Evolutionary conservation across 805 yeast species (phyloP).

Genomic region (Saccharomycopsis malanga): DNA sequence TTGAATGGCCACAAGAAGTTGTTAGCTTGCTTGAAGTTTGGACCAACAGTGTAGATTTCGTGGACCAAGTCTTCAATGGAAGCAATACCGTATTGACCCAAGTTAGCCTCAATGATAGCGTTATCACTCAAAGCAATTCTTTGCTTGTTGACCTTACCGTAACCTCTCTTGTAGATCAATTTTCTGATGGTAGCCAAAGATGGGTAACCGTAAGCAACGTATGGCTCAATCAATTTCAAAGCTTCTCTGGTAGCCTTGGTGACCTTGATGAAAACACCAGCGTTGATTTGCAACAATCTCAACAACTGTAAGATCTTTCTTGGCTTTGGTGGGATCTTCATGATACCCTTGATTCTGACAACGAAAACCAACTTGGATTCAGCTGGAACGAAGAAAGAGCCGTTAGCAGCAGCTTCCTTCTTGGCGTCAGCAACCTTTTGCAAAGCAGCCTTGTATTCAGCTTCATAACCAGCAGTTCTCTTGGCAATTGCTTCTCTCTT

Average conservation of each 20-base stretch:
- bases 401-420: conserved; percentile 91
- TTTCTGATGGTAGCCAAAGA: conserved; percentile 84
- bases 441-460: conserved; percentile 91
- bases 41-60: conserved; percentile 94
- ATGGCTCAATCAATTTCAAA: conserved; percentile 90
- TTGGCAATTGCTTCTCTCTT: conserved; percentile 70
- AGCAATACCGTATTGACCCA: conserved; percentile 89
- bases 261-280: conserved; percentile 90
- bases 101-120: conserved; percentile 76
- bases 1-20: conserved; percentile 98
- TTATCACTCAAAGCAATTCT: conserved; percentile 87
- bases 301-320: conserved; percentile 94
- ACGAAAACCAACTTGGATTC: conserved; percentile 92
- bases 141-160: conserved; percentile 95
- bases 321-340: conserved; percentile 98
- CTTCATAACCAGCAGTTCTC: conserved; percentile 94
- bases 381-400: conserved; percentile 92
- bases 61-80: conserved; percentile 92
- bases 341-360: conserved; percentile 98
- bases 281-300: conserved; percentile 89
- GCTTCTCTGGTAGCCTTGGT: conserved; percentile 94
- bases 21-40: conserved; percentile 97
- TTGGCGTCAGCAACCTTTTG: conserved; percentile 79
- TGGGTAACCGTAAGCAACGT: conserved; percentile 98
- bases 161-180: conserved; percentile 95